Percentiles rank a stretch among this genome's conserved stretches.
Conservation (phyloP, 306 rosid species). For the Adenanthera pavonina region DNA sequence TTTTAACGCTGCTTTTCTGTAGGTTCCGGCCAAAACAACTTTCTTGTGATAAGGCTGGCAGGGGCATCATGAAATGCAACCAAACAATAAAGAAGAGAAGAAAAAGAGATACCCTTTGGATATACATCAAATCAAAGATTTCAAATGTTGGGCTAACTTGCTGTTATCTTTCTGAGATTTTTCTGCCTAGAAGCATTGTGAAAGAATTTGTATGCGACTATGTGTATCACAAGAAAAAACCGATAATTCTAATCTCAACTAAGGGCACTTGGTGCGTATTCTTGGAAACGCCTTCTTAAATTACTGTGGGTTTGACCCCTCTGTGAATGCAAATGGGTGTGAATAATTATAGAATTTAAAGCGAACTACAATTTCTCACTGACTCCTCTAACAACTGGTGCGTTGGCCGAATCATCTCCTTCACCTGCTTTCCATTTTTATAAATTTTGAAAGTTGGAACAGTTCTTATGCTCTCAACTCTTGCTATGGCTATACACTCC, state of each 20-base stretch:
- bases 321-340: constrained; percentile 37
- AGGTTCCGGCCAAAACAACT: constrained; percentile 12
- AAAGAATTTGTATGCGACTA: constrained; percentile 60
- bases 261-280: constrained; percentile 38
- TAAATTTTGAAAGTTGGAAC: constrained; percentile 83
- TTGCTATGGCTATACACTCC: constrained; percentile 56
- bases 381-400: constrained; percentile 79
- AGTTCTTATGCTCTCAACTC: constrained; percentile 56
- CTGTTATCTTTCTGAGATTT: constrained; percentile 53
- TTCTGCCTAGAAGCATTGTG: constrained; percentile 56
- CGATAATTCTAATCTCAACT: constrained; percentile 51
- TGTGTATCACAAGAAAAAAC: constrained; percentile 63
- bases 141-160: constrained; percentile 50
- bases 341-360: constrained; percentile 50
- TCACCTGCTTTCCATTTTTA: constrained; percentile 79
- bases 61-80: background rate
- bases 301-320: constrained; percentile 37
- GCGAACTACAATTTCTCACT: constrained; percentile 54
- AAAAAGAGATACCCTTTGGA: constrained; percentile 32
- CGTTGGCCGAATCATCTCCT: constrained; percentile 78
- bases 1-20: background rate
- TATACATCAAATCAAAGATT: constrained; percentile 51
- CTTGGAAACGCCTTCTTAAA: constrained; percentile 46
- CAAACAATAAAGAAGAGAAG: background rate
- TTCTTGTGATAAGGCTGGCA: constrained; percentile 28